phyloP scores from a whole-genome alignment of 192 early-diverging fungal genomes.

The Neocallimastix lanati region DNA sequence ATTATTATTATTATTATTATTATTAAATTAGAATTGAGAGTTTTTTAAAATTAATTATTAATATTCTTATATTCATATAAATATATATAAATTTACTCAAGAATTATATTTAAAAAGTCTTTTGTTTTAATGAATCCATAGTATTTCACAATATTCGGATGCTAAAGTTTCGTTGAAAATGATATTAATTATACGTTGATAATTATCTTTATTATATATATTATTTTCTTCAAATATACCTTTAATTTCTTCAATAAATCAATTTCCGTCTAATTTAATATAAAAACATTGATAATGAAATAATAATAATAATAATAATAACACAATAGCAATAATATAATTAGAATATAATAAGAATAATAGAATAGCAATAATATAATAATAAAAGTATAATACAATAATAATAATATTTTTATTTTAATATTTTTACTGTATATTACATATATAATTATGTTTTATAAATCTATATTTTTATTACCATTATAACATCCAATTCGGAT shows the following conservation, averaged over 20 bases:
- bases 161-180: slow-evolving; percentile 1
- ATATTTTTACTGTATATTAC: no score
- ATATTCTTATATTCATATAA: neutral
- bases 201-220: neutral
- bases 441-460: no score
- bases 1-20: no score
- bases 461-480: slow-evolving; percentile 9
- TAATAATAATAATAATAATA: neutral
- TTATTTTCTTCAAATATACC: slow-evolving; percentile 5
- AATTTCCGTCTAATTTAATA: slow-evolving; percentile 15
- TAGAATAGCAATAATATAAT: no score
- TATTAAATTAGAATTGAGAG: no score
- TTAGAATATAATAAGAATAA: no score
- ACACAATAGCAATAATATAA: no score
- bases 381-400: no score
- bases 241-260: slow-evolving; percentile 24
- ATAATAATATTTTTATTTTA: no score
- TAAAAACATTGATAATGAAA: neutral
- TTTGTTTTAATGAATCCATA: slow-evolving; percentile 15
- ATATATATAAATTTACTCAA: slow-evolving; percentile 11
- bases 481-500: slow-evolving; percentile 14
- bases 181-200: neutral
- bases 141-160: slow-evolving; percentile 28
- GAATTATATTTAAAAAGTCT: slow-evolving; percentile 19
- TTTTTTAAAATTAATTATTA: no score